Base-by-base conservation (phyloP, 352 stramenopile genomes). In the Phytophthora meadii region DNA sequence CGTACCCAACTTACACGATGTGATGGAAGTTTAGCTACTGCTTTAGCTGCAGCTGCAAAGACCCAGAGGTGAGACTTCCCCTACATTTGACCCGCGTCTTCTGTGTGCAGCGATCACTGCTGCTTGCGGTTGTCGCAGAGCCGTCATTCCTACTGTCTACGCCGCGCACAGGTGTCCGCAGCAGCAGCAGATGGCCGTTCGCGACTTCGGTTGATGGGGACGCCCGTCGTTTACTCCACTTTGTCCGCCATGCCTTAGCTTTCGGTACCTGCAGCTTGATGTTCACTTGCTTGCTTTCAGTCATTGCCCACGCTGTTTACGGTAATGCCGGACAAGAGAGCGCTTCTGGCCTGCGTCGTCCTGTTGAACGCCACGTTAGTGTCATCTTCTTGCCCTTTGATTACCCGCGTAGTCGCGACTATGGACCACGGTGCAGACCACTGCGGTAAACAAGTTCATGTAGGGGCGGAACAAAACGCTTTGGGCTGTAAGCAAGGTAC, bases 151-250 rank as follows among this genome's bases (percentile, higher is more conserved):
- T 63, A 53, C 53, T 68, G 52, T 68, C 56, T 22, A 37, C 12
- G 10, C 25, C 22, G 45, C 28, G 27, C 34, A 36, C 61, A 68
- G 54, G 61, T 69, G 61, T 54, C 61, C 22, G 61, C 54, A 45
- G 8, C 54, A 50, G n/a, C 39, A 53, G 61, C 53, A 69, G 61
- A 64, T 69, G 53, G 54, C 28, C 7, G 3, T 22, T 45, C n/a
- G 25, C 53, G 19, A 25, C 9, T 36, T 15, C 22, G 39, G 45
- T 57, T 68, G 61, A 61, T 47, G 52, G 42, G 14, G 55, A 8
- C 6, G 24, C 5, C 50, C 5, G 39, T 47, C 37, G 61, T 69
- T 68, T 69, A 62, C 59, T 49, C 59, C 61, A 58, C 53, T 67
- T 49, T 39, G 32, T 51, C 2, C 3, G 3, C 17, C 22, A 30